Conservation (phyloP, 768 basidiomycete genomes). For the Suillus luteus region DNA sequence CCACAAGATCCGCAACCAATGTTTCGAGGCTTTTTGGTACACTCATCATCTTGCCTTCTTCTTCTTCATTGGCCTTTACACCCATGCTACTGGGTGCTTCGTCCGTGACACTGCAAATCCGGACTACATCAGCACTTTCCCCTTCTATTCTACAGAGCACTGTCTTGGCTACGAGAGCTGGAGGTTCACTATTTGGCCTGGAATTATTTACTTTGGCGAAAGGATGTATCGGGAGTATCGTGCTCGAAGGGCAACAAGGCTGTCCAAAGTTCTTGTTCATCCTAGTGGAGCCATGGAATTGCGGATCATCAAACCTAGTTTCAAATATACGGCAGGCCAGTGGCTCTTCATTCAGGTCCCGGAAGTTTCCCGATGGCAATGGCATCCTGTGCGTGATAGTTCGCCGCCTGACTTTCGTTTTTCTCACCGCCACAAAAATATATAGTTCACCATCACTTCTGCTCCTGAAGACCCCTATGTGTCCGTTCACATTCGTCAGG, state of each 20-base stretch:
- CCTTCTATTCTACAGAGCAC: conserved; percentile 85
- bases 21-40: conserved; percentile 97
- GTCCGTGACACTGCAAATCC: conserved; percentile 83
- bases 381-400: conserved; percentile 84
- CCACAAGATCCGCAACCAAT: conserved; percentile 82
- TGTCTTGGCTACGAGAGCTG: conserved; percentile 92
- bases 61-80: conserved; percentile 89
- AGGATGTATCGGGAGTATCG: conserved; percentile 83
- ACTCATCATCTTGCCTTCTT: conserved; percentile 94
- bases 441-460: conserved; percentile 90
- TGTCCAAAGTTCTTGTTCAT: conserved; percentile 87
- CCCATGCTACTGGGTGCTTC: conserved; percentile 93
- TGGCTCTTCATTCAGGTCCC: conserved; percentile 92
- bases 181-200: conserved; percentile 92
- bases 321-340: conserved; percentile 90
- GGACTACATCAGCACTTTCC: conserved; percentile 70
- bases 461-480: conserved; percentile 94
- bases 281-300: conserved; percentile 94
- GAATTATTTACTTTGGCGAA: conserved; percentile 87
- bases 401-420: background rate
- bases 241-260: conserved; percentile 71
- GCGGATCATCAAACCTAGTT: conserved; percentile 87
- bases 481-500: conserved; percentile 91
- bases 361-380: conserved; percentile 80
- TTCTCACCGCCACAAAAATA: background rate